Evolutionary conservation across 225 moss, liverwort and hornwort genomes (phyloP), one percentile per base, ranked within the genome.

Genomic region (Takakia lepidozioides): DNA sequence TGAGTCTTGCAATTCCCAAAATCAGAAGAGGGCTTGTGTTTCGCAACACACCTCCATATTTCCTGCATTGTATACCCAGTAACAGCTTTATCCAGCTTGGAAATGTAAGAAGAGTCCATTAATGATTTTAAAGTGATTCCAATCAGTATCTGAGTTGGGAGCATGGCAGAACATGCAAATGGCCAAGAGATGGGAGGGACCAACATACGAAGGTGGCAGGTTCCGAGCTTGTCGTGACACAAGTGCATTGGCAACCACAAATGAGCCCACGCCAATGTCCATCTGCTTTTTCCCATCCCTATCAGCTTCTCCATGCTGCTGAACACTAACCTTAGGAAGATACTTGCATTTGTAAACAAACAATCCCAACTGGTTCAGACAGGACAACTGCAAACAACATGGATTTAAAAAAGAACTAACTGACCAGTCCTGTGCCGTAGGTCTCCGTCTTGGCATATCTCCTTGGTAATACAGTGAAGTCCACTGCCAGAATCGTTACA

Each of bases 381-480:
- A n/a, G n/a, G n/a, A n/a, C n/a, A n/a, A n/a, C n/a, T n/a, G n/a
- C n/a, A n/a, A n/a, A n/a, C n/a, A n/a, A n/a, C n/a, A n/a, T n/a
- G n/a, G n/a, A n/a, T n/a, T n/a, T n/a, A n/a, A n/a, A n/a, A n/a
- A n/a, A n/a, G n/a, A n/a, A n/a, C n/a, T n/a, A n/a, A n/a, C n/a
- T n/a, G n/a, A 92, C 87, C 84, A 95, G 74, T 61, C 90, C 86
- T 27, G 89, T 84, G 19, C 93, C 93, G 54, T 95, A 90, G 2
- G 73, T 86, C 61, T 95, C 90, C 40, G 93, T 95, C 68, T 95
- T 95, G 3, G 84, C 90, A 59, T 75, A 86, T 68, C 93, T 81
- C 56, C 93, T 82, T 25, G 90, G 95, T 44, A 89, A 95, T 29
- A 86, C 67, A 15, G 84, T 69, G 59, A 95, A 95, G 56, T 95